phyloP scores from a whole-genome alignment of 306 rosid genomes.

The Cucurbita argyrosperma region DNA sequence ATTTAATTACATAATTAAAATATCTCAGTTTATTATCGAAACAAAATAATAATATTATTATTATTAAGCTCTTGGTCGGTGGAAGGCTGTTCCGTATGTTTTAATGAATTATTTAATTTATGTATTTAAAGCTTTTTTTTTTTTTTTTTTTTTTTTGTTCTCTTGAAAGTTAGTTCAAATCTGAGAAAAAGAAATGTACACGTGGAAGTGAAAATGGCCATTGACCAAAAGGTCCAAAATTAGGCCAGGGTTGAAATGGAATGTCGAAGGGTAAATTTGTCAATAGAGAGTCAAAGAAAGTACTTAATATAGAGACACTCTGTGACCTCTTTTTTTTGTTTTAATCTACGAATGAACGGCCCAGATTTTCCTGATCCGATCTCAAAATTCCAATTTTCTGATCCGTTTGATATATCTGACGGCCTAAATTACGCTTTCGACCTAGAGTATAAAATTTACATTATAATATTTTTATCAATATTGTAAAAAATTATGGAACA shows the following conservation, averaged over 20 bases:
- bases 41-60: not conserved
- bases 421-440: not conserved
- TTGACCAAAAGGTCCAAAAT: not conserved
- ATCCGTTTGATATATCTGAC: not conserved
- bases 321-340: too few species aligned
- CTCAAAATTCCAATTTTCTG: not conserved
- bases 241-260: not conserved
- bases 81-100: not conserved
- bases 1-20: not conserved
- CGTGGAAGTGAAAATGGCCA: not conserved
- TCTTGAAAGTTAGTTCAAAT: too few species aligned
- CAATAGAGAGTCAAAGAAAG: not conserved
- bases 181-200: not conserved
- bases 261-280: not conserved
- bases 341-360: constrained; percentile 1
- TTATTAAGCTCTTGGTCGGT: not conserved
- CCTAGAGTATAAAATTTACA: not conserved
- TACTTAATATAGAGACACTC: not conserved
- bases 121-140: not conserved
- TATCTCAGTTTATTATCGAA: not conserved
- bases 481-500: too few species aligned
- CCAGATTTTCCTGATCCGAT: constrained; percentile 25
- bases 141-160: too few species aligned
- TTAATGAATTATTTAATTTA: not conserved
- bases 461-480: too few species aligned